These are phyloP conservation scores for Colletotrichum euphorbiae DNA, from an alignment of 2,329 filamentous ascomycete species.

Conservation along the genomic window DNA sequence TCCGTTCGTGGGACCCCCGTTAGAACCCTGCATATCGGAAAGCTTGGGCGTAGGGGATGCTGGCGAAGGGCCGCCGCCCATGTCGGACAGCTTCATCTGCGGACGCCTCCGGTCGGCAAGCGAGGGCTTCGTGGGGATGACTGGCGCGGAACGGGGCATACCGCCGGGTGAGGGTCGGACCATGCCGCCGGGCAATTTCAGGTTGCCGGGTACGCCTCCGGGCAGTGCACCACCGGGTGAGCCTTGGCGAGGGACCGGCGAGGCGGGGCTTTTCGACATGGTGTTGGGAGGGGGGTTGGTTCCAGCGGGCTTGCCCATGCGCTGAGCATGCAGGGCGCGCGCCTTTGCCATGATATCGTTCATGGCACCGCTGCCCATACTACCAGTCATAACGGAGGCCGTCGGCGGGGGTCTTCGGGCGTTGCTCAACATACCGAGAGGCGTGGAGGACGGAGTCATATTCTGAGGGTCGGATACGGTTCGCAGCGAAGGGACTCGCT, in stretches of 20 bases:
- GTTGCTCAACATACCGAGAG: constrained; percentile 79
- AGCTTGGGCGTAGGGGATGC: constrained; percentile 52
- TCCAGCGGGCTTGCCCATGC: constrained; percentile 54
- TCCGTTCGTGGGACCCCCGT: constrained; percentile 49
- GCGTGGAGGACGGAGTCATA: constrained; percentile 88
- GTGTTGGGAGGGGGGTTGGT: constrained; percentile 42
- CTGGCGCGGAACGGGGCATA: constrained; percentile 66
- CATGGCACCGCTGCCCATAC: constrained; percentile 48
- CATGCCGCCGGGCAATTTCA: constrained; percentile 55
- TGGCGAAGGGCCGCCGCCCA: constrained; percentile 51
- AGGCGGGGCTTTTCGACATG: constrained; percentile 46
- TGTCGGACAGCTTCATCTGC: constrained; percentile 71
- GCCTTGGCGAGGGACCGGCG: constrained; percentile 44
- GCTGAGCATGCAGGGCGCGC: constrained; percentile 58
- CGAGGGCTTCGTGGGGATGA: constrained; percentile 63
- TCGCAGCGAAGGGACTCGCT: constrained; percentile 69
- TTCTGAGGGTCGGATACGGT: constrained; percentile 69
- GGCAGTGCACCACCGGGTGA: constrained; percentile 47
- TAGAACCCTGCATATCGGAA: constrained; percentile 32
- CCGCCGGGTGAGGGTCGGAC: constrained; percentile 59
- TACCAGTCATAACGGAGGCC: constrained; percentile 47
- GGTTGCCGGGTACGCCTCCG: constrained; percentile 57
- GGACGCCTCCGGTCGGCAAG: constrained; percentile 73
- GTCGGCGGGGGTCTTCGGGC: constrained; percentile 65
- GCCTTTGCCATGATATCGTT: constrained; percentile 60